Evolutionary conservation across 441 rosid species (phyloP).

Genomic region (Pelargonium cotyledonis): DNA sequence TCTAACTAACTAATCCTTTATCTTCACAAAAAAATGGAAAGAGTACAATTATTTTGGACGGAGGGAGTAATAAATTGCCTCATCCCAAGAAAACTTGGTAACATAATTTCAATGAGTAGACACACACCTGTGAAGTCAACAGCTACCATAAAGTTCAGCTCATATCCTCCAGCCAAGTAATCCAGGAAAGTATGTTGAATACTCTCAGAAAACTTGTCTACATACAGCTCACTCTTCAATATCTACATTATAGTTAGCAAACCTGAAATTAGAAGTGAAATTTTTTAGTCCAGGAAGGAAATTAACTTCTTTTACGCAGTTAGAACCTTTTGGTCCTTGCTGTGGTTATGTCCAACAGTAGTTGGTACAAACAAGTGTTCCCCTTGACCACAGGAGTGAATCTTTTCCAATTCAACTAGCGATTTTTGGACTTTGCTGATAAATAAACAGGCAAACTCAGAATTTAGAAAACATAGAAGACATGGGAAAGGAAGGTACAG

Average conservation of each 20-base stretch:
- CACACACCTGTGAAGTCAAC: slow-evolving; percentile 83
- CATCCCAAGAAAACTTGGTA: background rate
- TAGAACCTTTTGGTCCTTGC: slow-evolving; percentile 37
- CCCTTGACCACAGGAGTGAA: slow-evolving; percentile 43
- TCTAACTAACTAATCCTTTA: too few relatives aligned
- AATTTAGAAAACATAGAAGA: background rate
- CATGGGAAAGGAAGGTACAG: background rate
- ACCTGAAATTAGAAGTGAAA: slow-evolving; percentile 4
- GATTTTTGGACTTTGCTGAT: slow-evolving; percentile 71
- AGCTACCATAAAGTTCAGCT: slow-evolving; percentile 92
- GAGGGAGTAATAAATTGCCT: too few relatives aligned
- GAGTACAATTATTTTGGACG: background rate
- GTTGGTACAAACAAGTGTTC: slow-evolving; percentile 47
- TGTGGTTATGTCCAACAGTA: slow-evolving; percentile 47
- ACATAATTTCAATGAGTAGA: slow-evolving; percentile 9
- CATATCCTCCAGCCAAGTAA: slow-evolving; percentile 73
- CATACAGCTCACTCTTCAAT: slow-evolving; percentile 63
- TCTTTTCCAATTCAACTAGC: slow-evolving; percentile 65
- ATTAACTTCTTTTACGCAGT: slow-evolving; percentile 15
- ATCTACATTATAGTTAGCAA: slow-evolving; percentile 31
- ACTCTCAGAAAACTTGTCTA: slow-evolving; percentile 64
- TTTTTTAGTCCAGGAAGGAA: slow-evolving; percentile 10
- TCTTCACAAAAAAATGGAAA: background rate
- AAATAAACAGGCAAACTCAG: slow-evolving; percentile 21
- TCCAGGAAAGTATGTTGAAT: slow-evolving; percentile 70